Conservation (phyloP, 176 grass and related monocot species). For the Avena eriantha region DNA sequence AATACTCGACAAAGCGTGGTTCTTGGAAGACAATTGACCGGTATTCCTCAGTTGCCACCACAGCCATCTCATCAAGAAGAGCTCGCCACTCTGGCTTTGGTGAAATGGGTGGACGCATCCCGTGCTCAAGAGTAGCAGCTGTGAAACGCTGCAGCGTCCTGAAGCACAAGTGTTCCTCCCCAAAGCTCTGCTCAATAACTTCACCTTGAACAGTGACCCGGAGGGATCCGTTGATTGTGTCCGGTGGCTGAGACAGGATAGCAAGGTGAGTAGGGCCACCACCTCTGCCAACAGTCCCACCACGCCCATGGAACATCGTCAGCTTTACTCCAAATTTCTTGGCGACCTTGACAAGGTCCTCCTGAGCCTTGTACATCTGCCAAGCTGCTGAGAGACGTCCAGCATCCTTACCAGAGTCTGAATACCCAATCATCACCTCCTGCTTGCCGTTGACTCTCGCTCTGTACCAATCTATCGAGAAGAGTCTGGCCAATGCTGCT, state of each 20-base stretch:
- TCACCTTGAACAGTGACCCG: conserved; percentile 82
- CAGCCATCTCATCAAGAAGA: conserved; percentile 77
- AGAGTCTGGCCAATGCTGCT: conserved; percentile 64
- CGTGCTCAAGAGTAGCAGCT: conserved; percentile 85
- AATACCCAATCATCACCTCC: conserved; percentile 92
- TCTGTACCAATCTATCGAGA: conserved; percentile 76
- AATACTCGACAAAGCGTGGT: conserved; percentile 85
- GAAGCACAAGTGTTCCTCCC: conserved; percentile 85
- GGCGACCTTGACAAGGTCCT: conserved; percentile 77
- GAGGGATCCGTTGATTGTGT: conserved; percentile 77
- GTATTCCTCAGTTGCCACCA: conserved; percentile 78
- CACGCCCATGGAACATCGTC: conserved; percentile 86
- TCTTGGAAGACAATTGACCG: conserved; percentile 80
- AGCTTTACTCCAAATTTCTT: conserved; percentile 79
- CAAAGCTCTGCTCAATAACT: conserved; percentile 85
- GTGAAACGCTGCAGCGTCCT: conserved; percentile 82
- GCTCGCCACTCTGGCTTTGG: conserved; percentile 79
- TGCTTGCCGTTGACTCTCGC: conserved; percentile 74
- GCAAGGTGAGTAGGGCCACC: conserved; percentile 88
- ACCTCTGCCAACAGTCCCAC: conserved; percentile 86
- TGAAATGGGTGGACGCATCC: conserved; percentile 70
- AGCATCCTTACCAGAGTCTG: conserved; percentile 83
- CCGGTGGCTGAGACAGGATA: conserved; percentile 82
- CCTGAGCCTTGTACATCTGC: conserved; percentile 87
- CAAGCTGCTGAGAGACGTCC: conserved; percentile 82